These are phyloP conservation scores for Akanthomyces dipterigenus DNA, from an alignment of 2,329 filamentous ascomycete genomes.

Conservation along the genomic window DNA sequence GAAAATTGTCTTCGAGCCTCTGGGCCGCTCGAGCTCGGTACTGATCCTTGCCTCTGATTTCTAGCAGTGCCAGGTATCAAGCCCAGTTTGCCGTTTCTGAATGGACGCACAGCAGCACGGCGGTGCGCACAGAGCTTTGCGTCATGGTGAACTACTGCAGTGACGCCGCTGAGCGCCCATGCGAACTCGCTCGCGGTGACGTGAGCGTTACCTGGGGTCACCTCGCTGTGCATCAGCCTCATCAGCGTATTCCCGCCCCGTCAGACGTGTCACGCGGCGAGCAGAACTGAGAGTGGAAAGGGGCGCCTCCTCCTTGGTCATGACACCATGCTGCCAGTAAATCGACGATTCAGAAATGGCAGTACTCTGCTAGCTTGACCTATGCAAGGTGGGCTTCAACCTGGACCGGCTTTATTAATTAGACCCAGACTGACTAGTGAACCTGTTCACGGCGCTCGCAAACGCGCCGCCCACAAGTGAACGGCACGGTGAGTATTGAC, in stretches of 20 bases:
- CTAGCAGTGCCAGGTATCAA: neutral
- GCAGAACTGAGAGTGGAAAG: neutral
- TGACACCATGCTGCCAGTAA: neutral
- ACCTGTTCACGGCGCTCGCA: neutral
- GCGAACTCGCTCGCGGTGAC: neutral
- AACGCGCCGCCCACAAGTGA: neutral
- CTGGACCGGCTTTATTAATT: conserved; percentile 5
- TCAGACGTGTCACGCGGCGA: neutral
- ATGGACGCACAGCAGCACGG: neutral
- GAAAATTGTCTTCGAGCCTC: neutral
- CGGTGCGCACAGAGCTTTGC: neutral
- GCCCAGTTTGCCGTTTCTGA: neutral
- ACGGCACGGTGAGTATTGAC: neutral
- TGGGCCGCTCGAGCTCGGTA: neutral
- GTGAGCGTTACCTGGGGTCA: neutral
- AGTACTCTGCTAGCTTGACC: neutral
- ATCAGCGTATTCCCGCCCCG: conserved; percentile 2
- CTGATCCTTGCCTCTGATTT: neutral
- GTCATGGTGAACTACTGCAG: neutral
- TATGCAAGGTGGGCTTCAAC: conserved; percentile 2
- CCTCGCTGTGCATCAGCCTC: neutral
- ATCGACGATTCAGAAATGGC: neutral
- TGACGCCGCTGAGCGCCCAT: neutral
- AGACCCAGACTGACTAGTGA: neutral
- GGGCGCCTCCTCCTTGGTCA: neutral